These are phyloP conservation scores for Chloranthus sessilifolius DNA, from an alignment of 164 flowering plant genomes.

Conservation along the genomic window DNA sequence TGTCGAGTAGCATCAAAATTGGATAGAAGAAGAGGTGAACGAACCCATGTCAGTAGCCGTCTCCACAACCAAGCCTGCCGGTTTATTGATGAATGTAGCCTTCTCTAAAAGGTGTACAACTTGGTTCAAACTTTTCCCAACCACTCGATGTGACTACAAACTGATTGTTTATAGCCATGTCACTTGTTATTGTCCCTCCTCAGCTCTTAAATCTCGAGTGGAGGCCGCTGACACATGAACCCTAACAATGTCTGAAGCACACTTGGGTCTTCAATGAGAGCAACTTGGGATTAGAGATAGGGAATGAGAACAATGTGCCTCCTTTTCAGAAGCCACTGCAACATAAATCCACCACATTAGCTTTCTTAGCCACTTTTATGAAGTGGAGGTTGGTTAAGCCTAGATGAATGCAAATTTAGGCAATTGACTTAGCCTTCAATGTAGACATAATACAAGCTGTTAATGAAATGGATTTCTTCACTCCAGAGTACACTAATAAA, in stretches of 20 bases:
- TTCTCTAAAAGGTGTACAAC: not conserved
- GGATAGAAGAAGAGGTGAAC: too few species aligned
- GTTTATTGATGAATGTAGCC: not conserved
- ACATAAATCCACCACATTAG: too few species aligned
- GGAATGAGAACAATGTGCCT: too few species aligned
- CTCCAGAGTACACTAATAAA: conserved; percentile 8
- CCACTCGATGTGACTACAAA: not conserved
- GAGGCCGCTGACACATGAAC: not conserved
- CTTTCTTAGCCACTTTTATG: too few species aligned
- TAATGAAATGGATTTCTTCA: not conserved
- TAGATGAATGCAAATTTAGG: not conserved
- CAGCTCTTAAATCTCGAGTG: not conserved
- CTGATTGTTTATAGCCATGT: not conserved
- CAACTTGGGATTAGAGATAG: too few species aligned
- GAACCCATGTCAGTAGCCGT: not conserved
- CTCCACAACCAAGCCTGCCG: not conserved
- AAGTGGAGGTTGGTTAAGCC: not conserved
- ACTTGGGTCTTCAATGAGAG: not conserved
- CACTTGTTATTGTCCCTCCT: not conserved
- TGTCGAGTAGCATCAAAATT: too few species aligned
- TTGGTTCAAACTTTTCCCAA: not conserved
- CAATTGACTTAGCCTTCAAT: conserved; percentile 7
- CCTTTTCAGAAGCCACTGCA: too few species aligned
- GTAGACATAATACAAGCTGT: conserved; percentile 6
- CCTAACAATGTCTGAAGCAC: not conserved